Base-by-base conservation (phyloP, 148 eudicot genomes). In the Chenopodium suecicum region DNA sequence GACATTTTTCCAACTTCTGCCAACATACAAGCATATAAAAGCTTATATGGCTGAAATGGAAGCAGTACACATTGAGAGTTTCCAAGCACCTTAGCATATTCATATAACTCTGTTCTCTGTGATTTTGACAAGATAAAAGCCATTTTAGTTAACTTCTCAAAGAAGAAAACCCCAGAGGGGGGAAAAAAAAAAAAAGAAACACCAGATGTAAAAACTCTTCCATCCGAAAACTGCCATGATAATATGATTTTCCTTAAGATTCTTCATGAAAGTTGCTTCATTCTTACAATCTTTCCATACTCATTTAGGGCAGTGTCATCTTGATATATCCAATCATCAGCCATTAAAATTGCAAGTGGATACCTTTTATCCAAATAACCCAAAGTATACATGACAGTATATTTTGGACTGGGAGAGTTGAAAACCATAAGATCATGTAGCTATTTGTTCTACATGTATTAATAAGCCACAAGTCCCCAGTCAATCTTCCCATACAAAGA, bases 101-200 rank as follows among this genome's bases (percentile, higher is more conserved):
- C 98, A 87, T 89, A 91, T 54, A 94, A 83, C 77, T 93, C 98
- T 46, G 98, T 94, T 85, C 92, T 92, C 98, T 94, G 93, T 85
- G 58, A 75, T 77, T 79, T 54, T 31, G 19, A 41, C 31, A 48
- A 86, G 54, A 7, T 4, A 52, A 32, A 64, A 37, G 64, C 75
- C 50, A 77, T 64, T 58, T 86, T 80, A 82, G 78, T 34, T 41
- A 54, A 83, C 19, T 46, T 52, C 14, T 17, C 47, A 17, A 7
- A 1, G 54, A 58, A 34, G 75, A 67, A 47, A 20, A 46, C 2
- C 37, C 29, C n/a, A 46, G 1, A 29, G 22, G 73, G 47, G 1
- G 8, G 0, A 5, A 41, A 41, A 41, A 41, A 5, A 0, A 37
- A 6, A 5, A 41, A 41, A 25, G 0, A 10, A 10, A 68, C 41